Evolutionary conservation across 2,329 filamentous ascomycete genomes (phyloP), one percentile per base, ranked within the genome.

Genomic region (Colletotrichum lupini): DNA sequence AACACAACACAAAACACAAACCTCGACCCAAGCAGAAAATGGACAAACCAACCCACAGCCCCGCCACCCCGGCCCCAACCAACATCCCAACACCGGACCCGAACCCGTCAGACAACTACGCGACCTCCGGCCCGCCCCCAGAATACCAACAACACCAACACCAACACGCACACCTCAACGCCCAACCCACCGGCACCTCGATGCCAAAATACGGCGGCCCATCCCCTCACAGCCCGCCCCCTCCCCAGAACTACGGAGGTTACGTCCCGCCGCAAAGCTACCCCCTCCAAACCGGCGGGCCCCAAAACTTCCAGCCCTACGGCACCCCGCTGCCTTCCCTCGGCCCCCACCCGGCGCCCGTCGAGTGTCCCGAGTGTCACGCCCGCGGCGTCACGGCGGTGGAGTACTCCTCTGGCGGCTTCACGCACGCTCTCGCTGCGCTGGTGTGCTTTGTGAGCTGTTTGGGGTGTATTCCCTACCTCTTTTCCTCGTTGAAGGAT

Each of bases 391-490:
- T 77, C 35, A 77, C 76, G 9, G 61, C 72, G 30, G 74, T 77
- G 22, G 74, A 73, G 66, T 75, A 76, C 49, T 49, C 68, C 24
- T 74, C 75, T 7, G 76, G 75, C 37, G 75, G 75, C 32, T 78
- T 77, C 63, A 78, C 77, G 5, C 77, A 78, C 55, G 24, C 65
- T 7, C 66, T 78, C 24, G 77, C 74, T 7, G 74, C 75, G 4
- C 24, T 78, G 5, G 68, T 72, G 8, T 78, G 76, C 46, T 77
- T 70, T 37, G 64, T 78, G 22, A 72, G 69, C 32, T 76, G 75
- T 26, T 70, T 77, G 12, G 76, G 77, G 1, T 78, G 77, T 37
- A 75, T 78, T 52, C 77, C 77, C 0, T 78, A 78, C 59, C 65
- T 77, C 22, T 73, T 78, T 7, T 67, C 66, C 0, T 68, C 72